phyloP scores from a whole-genome alignment of 73 alveolate species.

The Paramecium bursaria region DNA sequence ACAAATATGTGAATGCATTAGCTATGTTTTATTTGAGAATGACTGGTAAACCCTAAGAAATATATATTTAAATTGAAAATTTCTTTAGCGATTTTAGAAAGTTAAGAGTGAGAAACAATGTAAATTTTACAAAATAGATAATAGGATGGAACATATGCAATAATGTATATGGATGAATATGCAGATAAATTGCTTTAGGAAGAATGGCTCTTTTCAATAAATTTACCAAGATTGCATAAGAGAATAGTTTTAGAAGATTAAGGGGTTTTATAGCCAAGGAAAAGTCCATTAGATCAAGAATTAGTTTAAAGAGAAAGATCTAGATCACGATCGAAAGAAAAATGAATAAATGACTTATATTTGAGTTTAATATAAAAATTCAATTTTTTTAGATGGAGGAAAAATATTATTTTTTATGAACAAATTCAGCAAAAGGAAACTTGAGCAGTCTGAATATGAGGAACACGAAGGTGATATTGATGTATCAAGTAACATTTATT shows the following conservation, averaged over 20 bases:
- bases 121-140: too few relatives aligned
- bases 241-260: constrained; percentile 83
- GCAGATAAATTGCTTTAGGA: constrained; percentile 82
- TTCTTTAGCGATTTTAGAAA: constrained; percentile 85
- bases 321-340: not conserved
- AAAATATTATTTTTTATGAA: too few relatives aligned
- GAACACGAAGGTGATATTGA: too few relatives aligned
- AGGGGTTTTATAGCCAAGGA: constrained; percentile 76
- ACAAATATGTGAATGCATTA: constrained; percentile 87
- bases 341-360: too few relatives aligned
- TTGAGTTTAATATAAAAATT: too few relatives aligned
- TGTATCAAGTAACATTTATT: too few relatives aligned
- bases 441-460: too few relatives aligned
- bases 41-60: constrained; percentile 81
- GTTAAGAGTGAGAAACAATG: constrained; percentile 79
- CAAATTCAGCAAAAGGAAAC: too few relatives aligned
- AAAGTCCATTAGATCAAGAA: constrained; percentile 80
- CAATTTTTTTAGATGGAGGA: too few relatives aligned
- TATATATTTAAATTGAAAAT: constrained; percentile 85
- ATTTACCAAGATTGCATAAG: constrained; percentile 84
- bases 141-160: constrained; percentile 79
- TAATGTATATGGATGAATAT: constrained; percentile 87
- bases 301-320: not conserved
- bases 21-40: constrained; percentile 88
- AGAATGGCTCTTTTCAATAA: constrained; percentile 78